These are phyloP conservation scores for Penicillium sp. DNA, from an alignment of 2,329 filamentous ascomycete genomes.

Conservation along the genomic window DNA sequence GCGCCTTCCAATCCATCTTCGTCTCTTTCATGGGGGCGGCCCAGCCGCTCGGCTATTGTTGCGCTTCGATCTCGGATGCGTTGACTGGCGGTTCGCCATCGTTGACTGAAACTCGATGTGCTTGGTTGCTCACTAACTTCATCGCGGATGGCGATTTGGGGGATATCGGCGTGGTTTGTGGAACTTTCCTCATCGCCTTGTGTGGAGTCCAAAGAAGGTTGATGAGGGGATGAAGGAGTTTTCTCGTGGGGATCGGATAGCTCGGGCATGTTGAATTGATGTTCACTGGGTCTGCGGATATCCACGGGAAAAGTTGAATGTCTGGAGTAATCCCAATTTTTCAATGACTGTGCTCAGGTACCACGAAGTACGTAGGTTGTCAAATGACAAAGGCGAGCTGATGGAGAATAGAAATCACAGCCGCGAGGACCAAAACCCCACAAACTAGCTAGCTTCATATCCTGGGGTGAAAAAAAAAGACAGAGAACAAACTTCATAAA, in stretches of 20 bases:
- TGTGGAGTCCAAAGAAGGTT: conserved; percentile 4
- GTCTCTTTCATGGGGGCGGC: conserved; percentile 22
- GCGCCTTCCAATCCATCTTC: conserved; percentile 23
- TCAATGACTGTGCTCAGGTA: background rate
- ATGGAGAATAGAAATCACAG: background rate
- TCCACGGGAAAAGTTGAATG: background rate
- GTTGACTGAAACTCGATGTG: conserved; percentile 5
- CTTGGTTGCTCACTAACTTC: conserved; percentile 9
- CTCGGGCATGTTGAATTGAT: background rate
- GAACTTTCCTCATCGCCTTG: background rate
- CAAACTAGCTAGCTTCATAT: conserved; percentile 12
- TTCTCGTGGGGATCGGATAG: conserved; percentile 17
- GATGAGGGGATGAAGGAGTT: conserved; percentile 1
- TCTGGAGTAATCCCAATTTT: background rate
- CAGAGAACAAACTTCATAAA: background rate
- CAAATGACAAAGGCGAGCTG: background rate
- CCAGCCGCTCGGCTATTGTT: conserved; percentile 21
- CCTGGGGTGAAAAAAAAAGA: background rate
- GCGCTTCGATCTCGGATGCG: conserved; percentile 18
- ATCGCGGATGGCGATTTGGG: conserved; percentile 3
- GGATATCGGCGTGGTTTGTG: background rate
- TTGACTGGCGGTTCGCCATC: conserved; percentile 23
- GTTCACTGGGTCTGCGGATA: background rate
- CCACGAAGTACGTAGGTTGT: background rate
- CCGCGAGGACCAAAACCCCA: conserved; percentile 8